Evolutionary conservation across 148 eudicot species (phyloP).

Genomic region (Dianthus caryophyllus): DNA sequence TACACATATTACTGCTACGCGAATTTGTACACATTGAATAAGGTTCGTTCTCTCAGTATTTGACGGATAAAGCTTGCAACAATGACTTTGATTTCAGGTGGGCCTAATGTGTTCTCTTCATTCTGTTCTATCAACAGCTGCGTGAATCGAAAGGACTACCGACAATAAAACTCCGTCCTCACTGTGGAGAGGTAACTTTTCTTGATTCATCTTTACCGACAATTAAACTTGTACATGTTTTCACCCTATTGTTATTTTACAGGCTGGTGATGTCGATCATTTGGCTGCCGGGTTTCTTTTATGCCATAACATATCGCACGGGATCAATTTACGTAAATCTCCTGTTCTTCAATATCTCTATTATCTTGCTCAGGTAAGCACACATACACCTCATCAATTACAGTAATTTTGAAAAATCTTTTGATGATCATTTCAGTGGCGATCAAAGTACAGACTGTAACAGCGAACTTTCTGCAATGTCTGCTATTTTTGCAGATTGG

Average conservation of each 20-base stretch:
- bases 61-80: constrained; percentile 7
- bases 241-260: constrained; percentile 12
- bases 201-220: background rate
- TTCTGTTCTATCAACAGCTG: background rate
- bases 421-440: no score
- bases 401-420: no score
- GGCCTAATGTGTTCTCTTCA: background rate
- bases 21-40: constrained; percentile 68
- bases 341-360: constrained; percentile 80
- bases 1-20: constrained; percentile 78
- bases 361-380: constrained; percentile 72
- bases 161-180: constrained; percentile 71
- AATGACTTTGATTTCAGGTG: background rate
- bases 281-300: constrained; percentile 77
- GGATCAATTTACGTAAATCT: constrained; percentile 70
- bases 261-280: constrained; percentile 86
- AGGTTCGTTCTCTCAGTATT: constrained; percentile 41
- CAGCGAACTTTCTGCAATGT: background rate
- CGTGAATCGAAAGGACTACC: constrained; percentile 70
- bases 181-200: constrained; percentile 69
- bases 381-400: no score
- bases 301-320: constrained; percentile 76
- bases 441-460: background rate
- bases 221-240: constrained; percentile 6
- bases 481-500: constrained; percentile 48